Evolutionary conservation across 331 rosid genomes (phyloP).

Genomic region (Quercus lobata): DNA sequence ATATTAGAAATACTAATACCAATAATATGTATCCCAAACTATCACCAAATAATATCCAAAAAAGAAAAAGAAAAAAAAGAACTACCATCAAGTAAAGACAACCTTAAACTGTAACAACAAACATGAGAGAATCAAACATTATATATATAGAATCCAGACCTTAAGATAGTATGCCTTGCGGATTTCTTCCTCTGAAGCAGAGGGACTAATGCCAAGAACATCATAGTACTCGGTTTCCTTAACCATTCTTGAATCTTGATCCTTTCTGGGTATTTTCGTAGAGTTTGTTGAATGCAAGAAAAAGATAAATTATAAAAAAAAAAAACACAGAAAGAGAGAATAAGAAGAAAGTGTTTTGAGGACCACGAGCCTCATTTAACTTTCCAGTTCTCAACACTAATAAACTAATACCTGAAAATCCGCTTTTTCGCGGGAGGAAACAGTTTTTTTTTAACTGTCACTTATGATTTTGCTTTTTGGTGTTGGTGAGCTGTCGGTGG

Average conservation of each 20-base stretch:
- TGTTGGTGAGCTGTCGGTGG: slow-evolving; percentile 21
- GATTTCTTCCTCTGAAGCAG: slow-evolving; percentile 75
- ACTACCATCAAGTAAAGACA: too few species aligned
- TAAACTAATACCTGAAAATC: slow-evolving; percentile 40
- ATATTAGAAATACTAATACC: neutral
- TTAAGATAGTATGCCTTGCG: slow-evolving; percentile 91
- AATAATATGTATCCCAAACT: too few species aligned
- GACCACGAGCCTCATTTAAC: slow-evolving; percentile 40
- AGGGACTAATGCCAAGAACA: slow-evolving; percentile 59
- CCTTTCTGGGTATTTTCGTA: neutral
- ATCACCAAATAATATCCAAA: too few species aligned
- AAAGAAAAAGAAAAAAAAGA: too few species aligned
- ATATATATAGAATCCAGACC: slow-evolving; percentile 28
- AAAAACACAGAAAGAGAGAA: neutral
- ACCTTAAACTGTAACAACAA: too few species aligned
- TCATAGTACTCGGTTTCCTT: slow-evolving; percentile 86
- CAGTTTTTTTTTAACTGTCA: slow-evolving; percentile 43
- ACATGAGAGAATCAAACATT: too few species aligned
- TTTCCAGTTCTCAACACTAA: slow-evolving; percentile 59
- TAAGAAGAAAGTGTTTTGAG: neutral
- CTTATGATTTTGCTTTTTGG: slow-evolving; percentile 23
- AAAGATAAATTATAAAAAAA: too few species aligned
- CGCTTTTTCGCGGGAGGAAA: slow-evolving; percentile 70
- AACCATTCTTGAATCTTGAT: slow-evolving; percentile 37
- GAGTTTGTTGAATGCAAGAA: neutral